These are phyloP conservation scores for Didymella lethalis DNA, from an alignment of 2,329 filamentous ascomycete species.

Conservation along the genomic window DNA sequence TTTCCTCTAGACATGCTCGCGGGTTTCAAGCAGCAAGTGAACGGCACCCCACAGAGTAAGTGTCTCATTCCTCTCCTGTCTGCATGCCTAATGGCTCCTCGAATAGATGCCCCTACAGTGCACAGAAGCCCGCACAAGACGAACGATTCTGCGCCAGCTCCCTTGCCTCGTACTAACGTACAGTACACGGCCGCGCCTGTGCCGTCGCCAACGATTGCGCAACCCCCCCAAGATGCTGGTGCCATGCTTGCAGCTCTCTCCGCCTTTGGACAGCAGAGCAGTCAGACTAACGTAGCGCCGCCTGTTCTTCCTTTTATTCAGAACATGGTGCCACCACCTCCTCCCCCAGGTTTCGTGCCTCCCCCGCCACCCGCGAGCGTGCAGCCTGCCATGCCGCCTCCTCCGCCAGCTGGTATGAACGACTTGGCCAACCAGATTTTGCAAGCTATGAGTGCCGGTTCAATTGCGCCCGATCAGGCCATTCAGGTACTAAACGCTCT, in stretches of 20 bases:
- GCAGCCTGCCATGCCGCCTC: constrained; percentile 36
- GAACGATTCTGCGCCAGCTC: constrained; percentile 31
- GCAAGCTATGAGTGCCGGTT: constrained; percentile 45
- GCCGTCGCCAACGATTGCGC: constrained; percentile 21
- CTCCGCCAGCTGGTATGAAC: constrained; percentile 36
- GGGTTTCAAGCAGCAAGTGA: constrained; percentile 84
- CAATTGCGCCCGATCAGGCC: constrained; percentile 46
- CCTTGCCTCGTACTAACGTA: constrained; percentile 38
- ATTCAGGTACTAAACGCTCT: constrained; percentile 45
- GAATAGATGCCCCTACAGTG: constrained; percentile 33
- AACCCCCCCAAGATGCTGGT: constrained; percentile 38
- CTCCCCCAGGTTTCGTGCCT: constrained; percentile 44
- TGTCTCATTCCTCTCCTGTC: constrained; percentile 24
- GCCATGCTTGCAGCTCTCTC: constrained; percentile 48
- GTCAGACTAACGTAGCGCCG: constrained; percentile 40
- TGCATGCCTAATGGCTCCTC: constrained; percentile 18
- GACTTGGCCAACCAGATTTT: constrained; percentile 45
- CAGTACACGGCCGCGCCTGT: constrained; percentile 34
- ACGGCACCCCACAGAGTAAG: constrained; percentile 71
- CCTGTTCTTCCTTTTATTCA: constrained; percentile 41
- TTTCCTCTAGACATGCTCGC: constrained; percentile 82
- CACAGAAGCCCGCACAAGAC: constrained; percentile 41
- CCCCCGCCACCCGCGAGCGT: constrained; percentile 37
- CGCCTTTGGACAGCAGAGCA: constrained; percentile 40
- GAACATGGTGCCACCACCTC: constrained; percentile 42